Evolutionary conservation across 2,329 filamentous ascomycete genomes (phyloP), one percentile per base, ranked within the genome.

Genomic region (Alternaria ventricosa): DNA sequence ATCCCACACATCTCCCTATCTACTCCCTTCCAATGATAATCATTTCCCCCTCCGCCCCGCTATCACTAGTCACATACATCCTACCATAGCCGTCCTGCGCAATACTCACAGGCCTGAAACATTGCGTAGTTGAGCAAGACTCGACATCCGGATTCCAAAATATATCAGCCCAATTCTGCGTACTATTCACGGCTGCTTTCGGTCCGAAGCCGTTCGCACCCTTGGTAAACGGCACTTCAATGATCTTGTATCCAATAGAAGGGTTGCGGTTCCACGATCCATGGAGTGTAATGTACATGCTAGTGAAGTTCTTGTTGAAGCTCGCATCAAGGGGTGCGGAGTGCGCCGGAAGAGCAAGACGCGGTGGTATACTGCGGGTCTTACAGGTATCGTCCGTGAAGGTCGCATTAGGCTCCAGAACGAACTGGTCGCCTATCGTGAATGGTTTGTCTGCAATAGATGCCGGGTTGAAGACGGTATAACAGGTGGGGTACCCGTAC

Each of bases 401-500:
- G 2, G 75, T 74, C 3, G 56, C 57, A 47, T 78, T 78, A 8
- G 75, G 74, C n/a, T 73, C 65, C 9, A 76, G 54, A 3, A 77
- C 74, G 44, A 77, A 76, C 44, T 76, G 75, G 27, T 77, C 73
- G 30, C 75, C 74, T 1, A 70, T 51, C 2, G 54, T 22, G 51
- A 76, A 75, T 9, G 44, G 66, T 8, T 64, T 62, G 46, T 74
- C 75, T 5, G 71, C 69, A 49, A 76, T 73, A 6, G 43, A 54
- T 1, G 57, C 58, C 8, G 75, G 74, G 23, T 66, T 49, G 88
- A 89, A 92, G 15, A 89, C 81, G 0, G 89, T 83, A 70, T 89
- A 89, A 80, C 90, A 93, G 46, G 84, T 80, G 2, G 91, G 90
- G 73, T 92, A 93, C 9, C 90, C 90, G 72, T 89, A 90, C 79